Base-by-base conservation (phyloP, 257 asterid genomes). In the Rhazya stricta region DNA sequence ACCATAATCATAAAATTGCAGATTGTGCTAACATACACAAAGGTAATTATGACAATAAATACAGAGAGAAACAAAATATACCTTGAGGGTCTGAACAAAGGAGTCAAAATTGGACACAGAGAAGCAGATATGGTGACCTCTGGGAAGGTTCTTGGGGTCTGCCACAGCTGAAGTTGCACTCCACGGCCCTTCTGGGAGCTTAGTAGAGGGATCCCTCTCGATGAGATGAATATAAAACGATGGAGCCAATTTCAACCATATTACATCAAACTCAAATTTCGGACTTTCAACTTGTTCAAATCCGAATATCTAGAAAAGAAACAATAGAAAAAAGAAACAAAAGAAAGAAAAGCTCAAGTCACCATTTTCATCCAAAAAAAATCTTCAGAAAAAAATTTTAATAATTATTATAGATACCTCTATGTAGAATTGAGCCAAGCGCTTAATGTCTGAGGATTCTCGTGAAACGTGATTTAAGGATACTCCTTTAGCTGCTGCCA, bases 401-500 rank as follows among this genome's bases (percentile, higher is more conserved):
- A n/a, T n/a, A n/a, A n/a, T n/a, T n/a, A n/a, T n/a, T n/a, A 42
- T 18, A 29, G n/a, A 57, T 9, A 90, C 98, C 92, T 94, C 93
- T 23, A 37, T 78, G 81, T 94, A 94, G 89, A 91, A 94, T 32
- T 86, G 80, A 48, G 98, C 90, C 19, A 91, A 92, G 86, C 90
- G 94, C 45, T 87, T 81, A 76, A 94, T 61, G 54, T 91, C 95
- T 6, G 88, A 54, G 18, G 97, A 88, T 87, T 91, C 98, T 25
- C 97, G 70, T 6, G 98, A 85, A 46, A 94, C 79, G 56, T 94
- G 98, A 77, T 94, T 91, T 80, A 94, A 88, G 89, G 92, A 85
- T 65, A 88, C 81, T 81, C 87, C 96, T 73, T 43, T 51, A 2
- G 88, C 88, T 65, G 94, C 93, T 36, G 93, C 91, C 92, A 86